Evolutionary conservation across 2,329 filamentous ascomycete species (phyloP).

Genomic region (Ilyonectria sp.): DNA sequence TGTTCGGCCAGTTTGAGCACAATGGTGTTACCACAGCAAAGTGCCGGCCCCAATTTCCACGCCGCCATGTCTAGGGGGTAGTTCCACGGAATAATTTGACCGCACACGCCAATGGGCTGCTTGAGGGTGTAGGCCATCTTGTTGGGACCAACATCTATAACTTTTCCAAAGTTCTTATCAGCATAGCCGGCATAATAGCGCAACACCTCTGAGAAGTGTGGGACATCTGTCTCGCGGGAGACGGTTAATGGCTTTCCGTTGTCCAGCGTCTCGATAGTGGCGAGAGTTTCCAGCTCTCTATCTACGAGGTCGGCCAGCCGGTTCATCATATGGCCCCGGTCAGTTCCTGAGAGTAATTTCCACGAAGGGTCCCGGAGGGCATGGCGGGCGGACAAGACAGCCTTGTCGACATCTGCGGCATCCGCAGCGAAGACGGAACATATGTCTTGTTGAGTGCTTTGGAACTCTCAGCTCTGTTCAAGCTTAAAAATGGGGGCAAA

Average conservation of each 20-base stretch:
- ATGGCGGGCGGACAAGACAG: constrained; percentile 77
- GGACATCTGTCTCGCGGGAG: constrained; percentile 75
- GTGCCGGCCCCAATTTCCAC: constrained; percentile 49
- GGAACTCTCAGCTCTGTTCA: neutral
- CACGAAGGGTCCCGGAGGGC: constrained; percentile 75
- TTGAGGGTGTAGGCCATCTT: constrained; percentile 76
- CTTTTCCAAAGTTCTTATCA: constrained; percentile 84
- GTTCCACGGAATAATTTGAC: constrained; percentile 31
- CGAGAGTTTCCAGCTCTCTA: constrained; percentile 68
- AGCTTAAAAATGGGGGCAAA: neutral
- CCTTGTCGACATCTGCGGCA: constrained; percentile 76
- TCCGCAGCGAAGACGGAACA: constrained; percentile 79
- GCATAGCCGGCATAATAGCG: constrained; percentile 86
- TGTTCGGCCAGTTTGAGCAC: constrained; percentile 74
- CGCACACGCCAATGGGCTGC: constrained; percentile 31
- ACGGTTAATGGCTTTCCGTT: constrained; percentile 82
- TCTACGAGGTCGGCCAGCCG: constrained; percentile 80
- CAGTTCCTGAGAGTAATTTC: constrained; percentile 76
- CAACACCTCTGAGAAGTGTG: constrained; percentile 63
- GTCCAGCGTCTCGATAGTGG: constrained; percentile 79
- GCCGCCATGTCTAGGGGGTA: constrained; percentile 17
- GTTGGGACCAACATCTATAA: constrained; percentile 78
- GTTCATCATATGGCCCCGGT: constrained; percentile 77
- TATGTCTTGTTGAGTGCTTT: constrained; percentile 75
- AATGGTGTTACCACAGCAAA: constrained; percentile 72